Evolutionary conservation across 768 basidiomycete species (phyloP).

Genomic region (Amanita rubescens): DNA sequence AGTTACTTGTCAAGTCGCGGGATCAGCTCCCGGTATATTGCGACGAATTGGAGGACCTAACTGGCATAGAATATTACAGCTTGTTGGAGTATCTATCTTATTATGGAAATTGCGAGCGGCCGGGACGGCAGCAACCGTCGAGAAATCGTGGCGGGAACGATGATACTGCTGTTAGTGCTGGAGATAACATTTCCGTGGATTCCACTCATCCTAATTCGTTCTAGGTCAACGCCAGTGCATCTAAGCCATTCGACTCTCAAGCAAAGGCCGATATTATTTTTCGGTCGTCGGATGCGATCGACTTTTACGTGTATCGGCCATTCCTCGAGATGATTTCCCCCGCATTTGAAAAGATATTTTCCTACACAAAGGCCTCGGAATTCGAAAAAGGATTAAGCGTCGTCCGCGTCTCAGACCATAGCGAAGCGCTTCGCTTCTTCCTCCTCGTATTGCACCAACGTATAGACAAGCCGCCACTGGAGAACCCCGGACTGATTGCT

Average conservation of each 20-base stretch:
- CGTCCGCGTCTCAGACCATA: slow-evolving; percentile 11
- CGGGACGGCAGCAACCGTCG: too few species aligned
- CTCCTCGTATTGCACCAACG: not conserved
- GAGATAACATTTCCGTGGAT: not conserved
- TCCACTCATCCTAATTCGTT: too few species aligned
- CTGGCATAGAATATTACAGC: not conserved
- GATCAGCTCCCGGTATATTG: not conserved
- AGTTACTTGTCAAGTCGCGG: not conserved
- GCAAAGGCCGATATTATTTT: slow-evolving; percentile 18
- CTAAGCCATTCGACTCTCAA: not conserved
- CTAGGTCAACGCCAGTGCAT: not conserved
- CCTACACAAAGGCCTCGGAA: not conserved
- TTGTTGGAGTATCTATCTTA: not conserved
- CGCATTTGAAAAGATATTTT: slow-evolving; percentile 23
- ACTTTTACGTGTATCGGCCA: slow-evolving; percentile 21
- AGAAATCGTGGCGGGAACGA: too few species aligned
- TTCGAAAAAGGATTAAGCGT: slow-evolving; percentile 1
- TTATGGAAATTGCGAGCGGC: not conserved
- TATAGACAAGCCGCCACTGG: not conserved
- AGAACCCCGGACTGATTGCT: not conserved
- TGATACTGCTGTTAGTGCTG: not conserved
- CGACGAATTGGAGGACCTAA: not conserved
- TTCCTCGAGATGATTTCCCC: slow-evolving; percentile 23
- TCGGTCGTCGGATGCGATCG: slow-evolving; percentile 20
- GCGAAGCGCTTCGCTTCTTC: slow-evolving; percentile 6